Evolutionary conservation across 192 early-diverging fungal genomes (phyloP).

Genomic region (Allomyces arbusculus): DNA sequence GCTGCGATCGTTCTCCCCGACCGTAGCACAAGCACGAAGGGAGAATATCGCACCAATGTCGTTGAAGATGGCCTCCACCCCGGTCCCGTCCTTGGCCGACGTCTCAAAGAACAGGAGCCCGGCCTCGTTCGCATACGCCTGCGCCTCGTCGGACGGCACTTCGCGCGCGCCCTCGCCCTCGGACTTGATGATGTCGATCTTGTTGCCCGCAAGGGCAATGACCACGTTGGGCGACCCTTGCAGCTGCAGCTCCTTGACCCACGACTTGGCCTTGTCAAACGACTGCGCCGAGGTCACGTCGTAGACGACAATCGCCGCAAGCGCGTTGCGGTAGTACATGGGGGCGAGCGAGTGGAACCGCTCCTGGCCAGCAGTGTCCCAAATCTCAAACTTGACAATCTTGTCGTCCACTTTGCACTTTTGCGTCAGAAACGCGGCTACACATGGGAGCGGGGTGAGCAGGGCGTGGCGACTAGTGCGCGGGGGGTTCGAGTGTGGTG

Average conservation of each 20-base stretch:
- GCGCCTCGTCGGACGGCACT: conserved; percentile 14
- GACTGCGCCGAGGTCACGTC: conserved; percentile 54
- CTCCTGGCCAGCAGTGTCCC: conserved; percentile 58
- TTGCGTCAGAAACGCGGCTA: conserved; percentile 73
- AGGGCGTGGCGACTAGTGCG: too few relatives aligned
- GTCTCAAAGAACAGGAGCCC: conserved; percentile 47
- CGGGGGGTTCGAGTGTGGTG: too few relatives aligned
- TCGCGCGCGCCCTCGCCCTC: background rate
- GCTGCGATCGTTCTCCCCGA: background rate
- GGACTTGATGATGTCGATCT: conserved; percentile 24
- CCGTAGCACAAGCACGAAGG: background rate
- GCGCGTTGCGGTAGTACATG: conserved; percentile 55
- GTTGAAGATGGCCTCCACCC: conserved; percentile 40
- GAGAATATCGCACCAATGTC: conserved; percentile 3
- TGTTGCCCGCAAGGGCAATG: conserved; percentile 51
- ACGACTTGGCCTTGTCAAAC: conserved; percentile 46
- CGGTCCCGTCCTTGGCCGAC: conserved; percentile 39
- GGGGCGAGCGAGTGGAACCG: conserved; percentile 48
- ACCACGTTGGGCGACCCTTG: conserved; percentile 52
- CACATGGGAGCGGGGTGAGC: too few relatives aligned
- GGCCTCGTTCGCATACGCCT: conserved; percentile 40
- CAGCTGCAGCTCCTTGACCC: conserved; percentile 52
- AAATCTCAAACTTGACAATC: conserved; percentile 86
- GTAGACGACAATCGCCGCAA: conserved; percentile 50
- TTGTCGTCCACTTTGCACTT: conserved; percentile 78